Percentiles rank a stretch among this genome's conserved stretches.
Conservation (phyloP, 257 asterid genomes). For the Nicotiana benthamiana region DNA sequence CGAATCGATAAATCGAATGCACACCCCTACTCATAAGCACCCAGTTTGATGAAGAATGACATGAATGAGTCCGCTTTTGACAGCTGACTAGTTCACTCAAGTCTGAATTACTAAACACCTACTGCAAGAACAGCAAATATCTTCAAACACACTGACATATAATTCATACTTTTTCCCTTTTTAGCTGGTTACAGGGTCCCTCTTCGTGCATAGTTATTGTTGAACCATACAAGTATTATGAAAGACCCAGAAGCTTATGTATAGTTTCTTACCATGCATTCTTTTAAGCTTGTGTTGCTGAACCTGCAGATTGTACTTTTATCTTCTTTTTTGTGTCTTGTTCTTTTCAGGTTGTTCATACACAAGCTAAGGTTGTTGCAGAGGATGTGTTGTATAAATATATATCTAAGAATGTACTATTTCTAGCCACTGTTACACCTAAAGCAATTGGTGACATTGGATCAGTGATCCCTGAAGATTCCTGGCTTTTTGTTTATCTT, state of each 20-base stretch:
- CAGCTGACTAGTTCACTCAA: not conserved
- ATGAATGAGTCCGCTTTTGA: not conserved
- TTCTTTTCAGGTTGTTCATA: conserved; percentile 76
- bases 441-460: conserved; percentile 83
- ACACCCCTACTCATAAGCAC: not conserved
- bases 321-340: conserved; percentile 3
- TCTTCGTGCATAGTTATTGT: not conserved
- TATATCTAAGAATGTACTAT: conserved; percentile 74
- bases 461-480: conserved; percentile 87
- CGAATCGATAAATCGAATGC: too few species aligned
- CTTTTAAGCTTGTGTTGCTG: conserved; percentile 2
- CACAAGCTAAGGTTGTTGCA: conserved; percentile 83
- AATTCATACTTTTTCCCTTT: not conserved
- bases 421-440: conserved; percentile 83
- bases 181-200: not conserved
- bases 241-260: not conserved
- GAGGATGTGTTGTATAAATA: conserved; percentile 97
- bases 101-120: not conserved
- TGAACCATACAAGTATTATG: not conserved
- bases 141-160: not conserved
- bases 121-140: not conserved
- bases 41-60: not conserved
- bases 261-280: not conserved
- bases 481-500: conserved; percentile 71
- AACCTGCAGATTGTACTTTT: conserved; percentile 5